phyloP scores from a whole-genome alignment of 2,329 filamentous ascomycete genomes.

The Pseudovirgaria hyperparasitica region DNA sequence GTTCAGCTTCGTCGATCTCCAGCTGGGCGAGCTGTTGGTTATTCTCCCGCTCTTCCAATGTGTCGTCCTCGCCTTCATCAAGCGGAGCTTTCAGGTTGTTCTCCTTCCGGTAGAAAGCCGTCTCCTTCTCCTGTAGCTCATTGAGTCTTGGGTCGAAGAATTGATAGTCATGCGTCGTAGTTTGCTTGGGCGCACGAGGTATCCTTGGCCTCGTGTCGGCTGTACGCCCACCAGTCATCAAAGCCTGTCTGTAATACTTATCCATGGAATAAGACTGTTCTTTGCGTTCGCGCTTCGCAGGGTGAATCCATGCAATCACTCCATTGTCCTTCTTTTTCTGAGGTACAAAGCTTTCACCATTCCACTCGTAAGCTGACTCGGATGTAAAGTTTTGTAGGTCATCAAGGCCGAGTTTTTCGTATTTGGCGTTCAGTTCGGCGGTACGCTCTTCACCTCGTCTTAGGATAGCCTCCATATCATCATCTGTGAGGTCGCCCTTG shows the following conservation, averaged over 20 bases:
- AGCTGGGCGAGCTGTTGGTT: constrained; percentile 79
- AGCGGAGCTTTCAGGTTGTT: constrained; percentile 90
- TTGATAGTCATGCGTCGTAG: constrained; percentile 88
- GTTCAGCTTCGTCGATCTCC: constrained; percentile 83
- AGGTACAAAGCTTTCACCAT: constrained; percentile 87
- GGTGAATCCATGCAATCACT: constrained; percentile 95
- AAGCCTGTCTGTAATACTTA: constrained; percentile 89
- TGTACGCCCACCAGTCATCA: constrained; percentile 66
- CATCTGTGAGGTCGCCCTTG: constrained; percentile 58
- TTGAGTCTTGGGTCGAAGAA: constrained; percentile 80
- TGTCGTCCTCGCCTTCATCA: constrained; percentile 80
- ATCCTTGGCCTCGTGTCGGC: constrained; percentile 87
- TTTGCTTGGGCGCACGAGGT: constrained; percentile 88
- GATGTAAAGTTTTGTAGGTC: constrained; percentile 96
- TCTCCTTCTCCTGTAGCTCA: constrained; percentile 92
- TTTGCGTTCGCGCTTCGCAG: constrained; percentile 94
- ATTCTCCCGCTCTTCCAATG: constrained; percentile 70
- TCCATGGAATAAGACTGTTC: constrained; percentile 98
- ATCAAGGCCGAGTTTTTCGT: constrained; percentile 93
- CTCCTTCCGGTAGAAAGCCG: constrained; percentile 88
- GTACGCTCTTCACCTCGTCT: constrained; percentile 79
- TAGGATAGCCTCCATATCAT: constrained; percentile 83
- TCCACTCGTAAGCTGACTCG: constrained; percentile 98
- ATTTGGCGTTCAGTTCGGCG: constrained; percentile 80
- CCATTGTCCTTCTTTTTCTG: constrained; percentile 79